Evolutionary conservation across 805 yeast genomes (phyloP).

Genomic region (Saccharomycodes ludwigii): DNA sequence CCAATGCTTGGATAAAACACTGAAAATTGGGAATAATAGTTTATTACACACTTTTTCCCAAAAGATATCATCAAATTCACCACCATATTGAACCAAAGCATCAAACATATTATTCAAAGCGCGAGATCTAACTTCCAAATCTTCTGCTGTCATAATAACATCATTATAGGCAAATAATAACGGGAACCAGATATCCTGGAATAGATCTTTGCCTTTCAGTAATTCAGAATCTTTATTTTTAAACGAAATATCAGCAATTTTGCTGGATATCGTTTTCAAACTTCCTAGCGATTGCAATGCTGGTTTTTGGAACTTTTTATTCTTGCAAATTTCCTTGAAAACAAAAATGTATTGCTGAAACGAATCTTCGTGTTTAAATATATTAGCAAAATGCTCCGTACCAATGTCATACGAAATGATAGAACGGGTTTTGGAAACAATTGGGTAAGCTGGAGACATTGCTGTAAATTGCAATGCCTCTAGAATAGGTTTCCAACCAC

Average conservation of each 20-base stretch:
- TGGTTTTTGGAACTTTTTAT: slow-evolving; percentile 65
- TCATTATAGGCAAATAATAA: slow-evolving; percentile 76
- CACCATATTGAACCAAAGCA: slow-evolving; percentile 67
- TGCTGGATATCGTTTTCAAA: slow-evolving; percentile 47
- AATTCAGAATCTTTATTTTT: slow-evolving; percentile 13
- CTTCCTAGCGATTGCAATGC: slow-evolving; percentile 74
- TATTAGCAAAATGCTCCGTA: slow-evolving; percentile 46
- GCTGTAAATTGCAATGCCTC: slow-evolving; percentile 67
- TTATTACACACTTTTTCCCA: slow-evolving; percentile 77
- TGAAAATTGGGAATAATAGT: slow-evolving; percentile 82
- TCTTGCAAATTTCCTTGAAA: slow-evolving; percentile 72
- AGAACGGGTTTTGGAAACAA: slow-evolving; percentile 53
- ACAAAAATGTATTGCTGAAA: slow-evolving; percentile 56
- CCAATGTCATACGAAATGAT: slow-evolving; percentile 47
- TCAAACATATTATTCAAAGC: slow-evolving; percentile 79
- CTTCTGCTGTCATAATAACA: slow-evolving; percentile 86
- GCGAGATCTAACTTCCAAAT: slow-evolving; percentile 83
- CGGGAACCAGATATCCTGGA: slow-evolving; percentile 71
- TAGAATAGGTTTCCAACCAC: slow-evolving; percentile 92
- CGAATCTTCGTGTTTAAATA: slow-evolving; percentile 56
- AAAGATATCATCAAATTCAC: slow-evolving; percentile 54
- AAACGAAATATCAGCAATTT: slow-evolving; percentile 37
- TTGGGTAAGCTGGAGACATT: slow-evolving; percentile 36
- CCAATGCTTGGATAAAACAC: slow-evolving; percentile 65
- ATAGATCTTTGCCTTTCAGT: slow-evolving; percentile 27